Evolutionary conservation across 2,329 filamentous ascomycete species (phyloP), one percentile per base, ranked within the genome.

Genomic region (Rutstroemia sp.): DNA sequence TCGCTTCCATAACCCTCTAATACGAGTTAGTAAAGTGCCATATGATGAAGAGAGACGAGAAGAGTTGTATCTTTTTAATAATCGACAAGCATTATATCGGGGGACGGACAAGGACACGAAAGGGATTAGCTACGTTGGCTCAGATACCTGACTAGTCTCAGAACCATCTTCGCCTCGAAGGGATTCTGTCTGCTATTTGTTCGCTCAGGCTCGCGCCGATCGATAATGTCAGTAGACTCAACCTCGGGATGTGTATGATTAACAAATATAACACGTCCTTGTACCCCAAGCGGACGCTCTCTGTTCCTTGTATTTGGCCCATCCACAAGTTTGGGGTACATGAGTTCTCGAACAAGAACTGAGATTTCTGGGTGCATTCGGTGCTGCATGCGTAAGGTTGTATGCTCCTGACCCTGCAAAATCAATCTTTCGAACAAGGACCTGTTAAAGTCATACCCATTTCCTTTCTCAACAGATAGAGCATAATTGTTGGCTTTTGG

Each of bases 381-480:
- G 63, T 88, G 85, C 62, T 91, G 87, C 38, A 78, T 76, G 0
- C 67, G 67, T 0, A 90, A 74, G 0, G 78, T 80, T 0, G 72
- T 75, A 57, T 83, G 79, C 0, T 75, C 73, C 41, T 77, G 77
- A 0, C 76, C 79, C 16, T 76, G 72, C 0, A 76, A 58, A 1
- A 89, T 77, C 0, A 90, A 72, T 19, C 87, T 74, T 64, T 90
- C 87, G 59, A 90, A 89, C 0, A 89, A 66, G 0, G 86, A 89
- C 1, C 77, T 67, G 59, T 89, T 86, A 1, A 89, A 73, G 57
- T 89, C 77, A 61, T 79, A 89, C 0, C 86, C 85, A 6, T 80
- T 74, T 0, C 83, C 84, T 23, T 80, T 78, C 60, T 89, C 86
- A 0, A 85, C 76, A 0, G 75, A 81, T 0, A 90, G 68, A 0